phyloP scores from a whole-genome alignment of 73 alveolate species.

The Paramecium sexaurelia region DNA sequence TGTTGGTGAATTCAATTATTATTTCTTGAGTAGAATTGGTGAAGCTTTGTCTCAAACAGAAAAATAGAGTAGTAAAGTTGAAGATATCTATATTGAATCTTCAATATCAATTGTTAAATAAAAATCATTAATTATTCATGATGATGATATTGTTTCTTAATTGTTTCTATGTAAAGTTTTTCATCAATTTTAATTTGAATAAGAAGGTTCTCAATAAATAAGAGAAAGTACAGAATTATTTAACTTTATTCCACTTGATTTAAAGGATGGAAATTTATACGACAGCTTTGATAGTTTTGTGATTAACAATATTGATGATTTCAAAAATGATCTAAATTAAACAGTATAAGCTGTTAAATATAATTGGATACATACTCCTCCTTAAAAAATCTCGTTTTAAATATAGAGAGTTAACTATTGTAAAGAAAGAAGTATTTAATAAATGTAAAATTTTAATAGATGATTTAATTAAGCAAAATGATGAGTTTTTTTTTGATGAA shows the following conservation, averaged over 20 bases:
- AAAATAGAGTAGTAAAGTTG: not conserved
- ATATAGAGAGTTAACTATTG: slow-evolving; percentile 73
- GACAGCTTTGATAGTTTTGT: slow-evolving; percentile 81
- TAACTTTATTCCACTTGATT: slow-evolving; percentile 74
- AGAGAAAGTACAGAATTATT: slow-evolving; percentile 65
- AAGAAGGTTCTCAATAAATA: not conserved
- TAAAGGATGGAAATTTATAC: slow-evolving; percentile 68
- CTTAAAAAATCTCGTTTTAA: slow-evolving; percentile 73
- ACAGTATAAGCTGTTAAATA: slow-evolving; percentile 67
- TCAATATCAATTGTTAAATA: not conserved
- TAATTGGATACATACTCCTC: slow-evolving; percentile 73
- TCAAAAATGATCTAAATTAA: slow-evolving; percentile 56
- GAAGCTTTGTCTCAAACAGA: slow-evolving; percentile 68
- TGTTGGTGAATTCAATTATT: slow-evolving; percentile 86
- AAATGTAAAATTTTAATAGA: not conserved
- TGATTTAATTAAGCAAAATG: slow-evolving; percentile 68
- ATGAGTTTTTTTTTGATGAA: slow-evolving; percentile 78
- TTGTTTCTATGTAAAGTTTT: not conserved
- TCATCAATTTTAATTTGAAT: not conserved
- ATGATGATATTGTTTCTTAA: not conserved
- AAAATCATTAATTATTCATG: not conserved
- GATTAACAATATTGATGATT: slow-evolving; percentile 68
- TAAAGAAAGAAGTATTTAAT: slow-evolving; percentile 54
- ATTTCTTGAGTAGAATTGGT: slow-evolving; percentile 76
- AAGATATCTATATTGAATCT: not conserved